A percentile compares a stretch with the other conserved stretches of the same genome.
phyloP scores from a whole-genome alignment of 164 flowering plant genomes.

The Dillenia suffruticosa region DNA sequence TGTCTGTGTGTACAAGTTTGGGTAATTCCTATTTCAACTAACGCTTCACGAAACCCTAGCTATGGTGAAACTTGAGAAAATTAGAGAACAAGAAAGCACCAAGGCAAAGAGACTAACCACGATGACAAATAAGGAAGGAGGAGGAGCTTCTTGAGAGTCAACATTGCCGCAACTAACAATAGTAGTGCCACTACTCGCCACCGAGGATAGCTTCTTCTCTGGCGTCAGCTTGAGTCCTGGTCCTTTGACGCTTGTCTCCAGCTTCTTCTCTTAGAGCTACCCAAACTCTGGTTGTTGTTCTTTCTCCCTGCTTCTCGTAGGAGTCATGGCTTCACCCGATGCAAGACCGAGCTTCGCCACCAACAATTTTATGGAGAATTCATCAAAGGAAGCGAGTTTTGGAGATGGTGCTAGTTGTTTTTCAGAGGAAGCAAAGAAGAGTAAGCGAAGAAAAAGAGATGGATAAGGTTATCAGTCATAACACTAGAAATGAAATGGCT shows the following conservation, averaged over 20 bases:
- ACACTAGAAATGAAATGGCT: too few species aligned
- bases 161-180: conserved; percentile 43
- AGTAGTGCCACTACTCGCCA: conserved; percentile 51
- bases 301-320: conserved; percentile 92
- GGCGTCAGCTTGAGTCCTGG: conserved; percentile 68
- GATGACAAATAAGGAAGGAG: conserved; percentile 21
- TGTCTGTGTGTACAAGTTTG: too few species aligned
- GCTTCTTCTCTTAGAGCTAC: conserved; percentile 57
- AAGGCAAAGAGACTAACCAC: not conserved
- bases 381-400: too few species aligned
- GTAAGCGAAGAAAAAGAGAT: too few species aligned
- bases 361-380: conserved; percentile 2
- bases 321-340: conserved; percentile 79
- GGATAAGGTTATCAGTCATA: too few species aligned
- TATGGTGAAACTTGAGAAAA: conserved; percentile 3
- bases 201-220: conserved; percentile 41
- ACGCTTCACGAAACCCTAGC: conserved; percentile 8
- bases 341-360: conserved; percentile 14
- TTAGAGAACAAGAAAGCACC: too few species aligned
- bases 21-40: not conserved
- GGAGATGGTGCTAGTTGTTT: too few species aligned
- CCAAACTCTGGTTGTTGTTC: conserved; percentile 47
- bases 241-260: conserved; percentile 78
- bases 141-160: conserved; percentile 10
- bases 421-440: too few species aligned